A percentile compares a stretch with the other conserved stretches of the same genome.
Conservation (phyloP, 148 eudicot species). For the Limonium bicolor region DNA sequence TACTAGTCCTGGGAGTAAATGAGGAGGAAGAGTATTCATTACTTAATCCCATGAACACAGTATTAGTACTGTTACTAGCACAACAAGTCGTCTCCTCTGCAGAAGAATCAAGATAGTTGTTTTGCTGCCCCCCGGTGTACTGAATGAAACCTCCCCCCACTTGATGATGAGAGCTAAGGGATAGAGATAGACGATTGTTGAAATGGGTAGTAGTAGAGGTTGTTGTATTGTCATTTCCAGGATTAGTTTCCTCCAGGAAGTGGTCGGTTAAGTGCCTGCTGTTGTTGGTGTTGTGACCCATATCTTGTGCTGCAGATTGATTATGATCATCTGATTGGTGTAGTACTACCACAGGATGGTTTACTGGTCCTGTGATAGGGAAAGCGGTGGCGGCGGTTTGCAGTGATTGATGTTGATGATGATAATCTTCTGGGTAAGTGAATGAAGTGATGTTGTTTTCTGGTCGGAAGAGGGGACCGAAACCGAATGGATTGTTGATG, state of each 20-base stretch:
- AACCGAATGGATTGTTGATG: conserved; percentile 29
- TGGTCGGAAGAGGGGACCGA: conserved; percentile 9
- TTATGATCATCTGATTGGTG: conserved; percentile 30
- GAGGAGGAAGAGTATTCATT: conserved; percentile 27
- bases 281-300: conserved; percentile 14
- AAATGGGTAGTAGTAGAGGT: conserved; percentile 9
- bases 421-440: neutral
- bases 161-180: conserved; percentile 20
- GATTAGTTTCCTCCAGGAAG: conserved; percentile 41
- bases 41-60: conserved; percentile 20
- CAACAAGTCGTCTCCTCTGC: too few relatives aligned
- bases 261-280: conserved; percentile 21
- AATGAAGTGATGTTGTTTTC: too few relatives aligned
- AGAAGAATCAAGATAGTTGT: too few relatives aligned
- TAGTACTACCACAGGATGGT: too few relatives aligned
- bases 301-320: conserved; percentile 26
- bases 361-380: too few relatives aligned
- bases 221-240: neutral
- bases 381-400: too few relatives aligned
- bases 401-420: too few relatives aligned
- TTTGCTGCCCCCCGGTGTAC: too few relatives aligned
- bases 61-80: conserved; percentile 24
- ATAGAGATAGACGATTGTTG: conserved; percentile 42
- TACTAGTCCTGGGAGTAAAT: too few relatives aligned
- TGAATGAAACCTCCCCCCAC: too few relatives aligned